A percentile compares a stretch with the other conserved stretches of the same genome.
phyloP scores from a whole-genome alignment of 208 protist genomes.

The Strigomonas oncopelti region DNA sequence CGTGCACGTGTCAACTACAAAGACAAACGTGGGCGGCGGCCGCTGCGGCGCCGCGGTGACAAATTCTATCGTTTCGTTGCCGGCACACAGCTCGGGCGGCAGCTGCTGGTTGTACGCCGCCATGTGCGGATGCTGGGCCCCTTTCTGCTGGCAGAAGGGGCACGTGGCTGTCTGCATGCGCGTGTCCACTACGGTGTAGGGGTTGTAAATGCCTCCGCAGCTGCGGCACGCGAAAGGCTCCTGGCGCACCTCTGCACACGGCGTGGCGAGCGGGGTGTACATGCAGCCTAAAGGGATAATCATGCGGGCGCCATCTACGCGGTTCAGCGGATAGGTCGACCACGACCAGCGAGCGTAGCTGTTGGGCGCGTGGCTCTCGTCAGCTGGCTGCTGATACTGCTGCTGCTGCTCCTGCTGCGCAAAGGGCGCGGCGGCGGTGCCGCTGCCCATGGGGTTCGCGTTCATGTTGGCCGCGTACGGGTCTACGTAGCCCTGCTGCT shows the following conservation, averaged over 20 bases:
- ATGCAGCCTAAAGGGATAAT: slow-evolving; percentile 95
- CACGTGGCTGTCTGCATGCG: slow-evolving; percentile 87
- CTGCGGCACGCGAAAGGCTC: slow-evolving; percentile 92
- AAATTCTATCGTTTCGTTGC: slow-evolving; percentile 97
- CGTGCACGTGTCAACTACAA: slow-evolving; percentile 98
- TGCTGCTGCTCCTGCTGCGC: slow-evolving; percentile 22
- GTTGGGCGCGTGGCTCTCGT: slow-evolving; percentile 5
- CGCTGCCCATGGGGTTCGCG: background rate
- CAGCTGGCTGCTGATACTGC: slow-evolving; percentile 20
- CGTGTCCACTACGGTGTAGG: slow-evolving; percentile 81
- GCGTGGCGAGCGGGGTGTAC: slow-evolving; percentile 94
- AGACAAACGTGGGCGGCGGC: slow-evolving; percentile 82
- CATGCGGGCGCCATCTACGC: slow-evolving; percentile 93
- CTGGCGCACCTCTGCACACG: slow-evolving; percentile 84
- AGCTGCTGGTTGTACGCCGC: slow-evolving; percentile 77
- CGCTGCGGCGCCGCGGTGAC: slow-evolving; percentile 45
- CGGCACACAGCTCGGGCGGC: slow-evolving; percentile 72
- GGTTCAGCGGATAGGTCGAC: slow-evolving; percentile 92
- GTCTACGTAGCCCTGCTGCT: slow-evolving; percentile 12
- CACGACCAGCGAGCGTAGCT: slow-evolving; percentile 90
- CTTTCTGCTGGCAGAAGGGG: slow-evolving; percentile 92
- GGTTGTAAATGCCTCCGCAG: slow-evolving; percentile 94
- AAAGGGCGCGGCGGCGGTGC: background rate
- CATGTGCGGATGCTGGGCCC: slow-evolving; percentile 95
- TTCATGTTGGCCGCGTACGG: background rate